Evolutionary conservation across 371 early-diverging fungal species (phyloP), one percentile per base, ranked within the genome.

Genomic region (Phascolomyces articulosus): DNA sequence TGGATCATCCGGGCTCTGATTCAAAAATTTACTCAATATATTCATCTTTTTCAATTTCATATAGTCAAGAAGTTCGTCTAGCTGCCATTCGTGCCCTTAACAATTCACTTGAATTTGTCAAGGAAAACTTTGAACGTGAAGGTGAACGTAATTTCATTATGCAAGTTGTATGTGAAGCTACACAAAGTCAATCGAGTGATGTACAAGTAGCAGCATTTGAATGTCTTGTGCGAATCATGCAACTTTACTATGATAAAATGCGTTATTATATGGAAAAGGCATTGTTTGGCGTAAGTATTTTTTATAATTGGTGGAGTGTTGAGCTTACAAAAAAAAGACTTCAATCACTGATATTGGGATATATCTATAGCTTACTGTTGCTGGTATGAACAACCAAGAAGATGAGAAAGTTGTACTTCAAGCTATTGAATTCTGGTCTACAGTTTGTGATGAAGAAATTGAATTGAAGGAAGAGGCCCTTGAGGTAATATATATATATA

Each of bases 341-440:
- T n/a, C n/a, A n/a, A n/a, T n/a, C n/a, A n/a, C n/a, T n/a, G n/a
- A n/a, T n/a, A n/a, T n/a, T n/a, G n/a, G n/a, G n/a, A 31, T 31
- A 41, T 41, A 44, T 40, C 13, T 16, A 24, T 73, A 90, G 89
- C 84, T 98, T 29, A 96, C 98, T 23, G 84, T 96, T 28, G 76
- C 84, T 63, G 96, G 96, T 21, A 96, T 98, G 96, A 90, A 90
- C 65, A 81, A 83, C 62, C 64, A 66, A 29, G 60, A 64, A 16
- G 89, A 93, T 56, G 91, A 93, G 47, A 88, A 88, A 21, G 93
- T 98, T 41, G 96, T 92, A 6, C 77, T 96, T 62, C 98, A 98
- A 75, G 97, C 98, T 47, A 90, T 98, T 61, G 99, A 98, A 83
- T 98, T 98, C 74, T 98, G 99, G 99, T 95, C 97, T 18, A 96